Conservation (phyloP, 371 early-diverging fungal genomes). For the Syncephalastrum sp. region DNA sequence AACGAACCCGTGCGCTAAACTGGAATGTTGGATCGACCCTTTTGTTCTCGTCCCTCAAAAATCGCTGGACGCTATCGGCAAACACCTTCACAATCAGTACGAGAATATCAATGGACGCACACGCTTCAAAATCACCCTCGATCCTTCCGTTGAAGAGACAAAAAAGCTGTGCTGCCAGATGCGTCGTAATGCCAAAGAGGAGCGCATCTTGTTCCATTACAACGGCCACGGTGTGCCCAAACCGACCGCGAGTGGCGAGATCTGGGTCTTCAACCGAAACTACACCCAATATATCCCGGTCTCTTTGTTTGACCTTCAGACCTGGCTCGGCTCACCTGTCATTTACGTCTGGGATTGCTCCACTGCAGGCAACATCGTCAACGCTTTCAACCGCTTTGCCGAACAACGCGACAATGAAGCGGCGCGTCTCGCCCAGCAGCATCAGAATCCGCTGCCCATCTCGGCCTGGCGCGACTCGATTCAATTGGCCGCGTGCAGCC, state of each 20-base stretch:
- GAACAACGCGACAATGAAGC: constrained; percentile 82
- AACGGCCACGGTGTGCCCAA: constrained; percentile 98
- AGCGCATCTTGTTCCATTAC: constrained; percentile 94
- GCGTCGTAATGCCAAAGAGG: constrained; percentile 87
- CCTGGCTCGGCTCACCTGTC: constrained; percentile 94
- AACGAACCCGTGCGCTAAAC: constrained; percentile 85
- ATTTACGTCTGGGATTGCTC: constrained; percentile 97
- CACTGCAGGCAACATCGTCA: constrained; percentile 88
- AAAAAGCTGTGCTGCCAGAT: constrained; percentile 84
- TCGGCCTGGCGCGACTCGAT: constrained; percentile 83
- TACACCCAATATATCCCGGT: constrained; percentile 98
- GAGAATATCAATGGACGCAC: constrained; percentile 89
- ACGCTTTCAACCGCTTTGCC: constrained; percentile 86
- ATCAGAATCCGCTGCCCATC: constrained; percentile 31
- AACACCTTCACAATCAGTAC: constrained; percentile 89
- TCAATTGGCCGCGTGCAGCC: constrained; percentile 91
- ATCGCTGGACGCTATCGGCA: constrained; percentile 86
- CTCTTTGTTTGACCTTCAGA: constrained; percentile 85
- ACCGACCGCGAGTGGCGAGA: constrained; percentile 93
- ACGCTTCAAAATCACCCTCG: constrained; percentile 81
- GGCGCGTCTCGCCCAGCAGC: constrained; percentile 24
- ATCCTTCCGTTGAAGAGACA: constrained; percentile 91
- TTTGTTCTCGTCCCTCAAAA: constrained; percentile 74
- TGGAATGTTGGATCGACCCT: constrained; percentile 97
- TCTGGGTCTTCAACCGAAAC: constrained; percentile 97